Base-by-base conservation (phyloP, 2,329 filamentous ascomycete genomes). In the Neonectria magnoliae region DNA sequence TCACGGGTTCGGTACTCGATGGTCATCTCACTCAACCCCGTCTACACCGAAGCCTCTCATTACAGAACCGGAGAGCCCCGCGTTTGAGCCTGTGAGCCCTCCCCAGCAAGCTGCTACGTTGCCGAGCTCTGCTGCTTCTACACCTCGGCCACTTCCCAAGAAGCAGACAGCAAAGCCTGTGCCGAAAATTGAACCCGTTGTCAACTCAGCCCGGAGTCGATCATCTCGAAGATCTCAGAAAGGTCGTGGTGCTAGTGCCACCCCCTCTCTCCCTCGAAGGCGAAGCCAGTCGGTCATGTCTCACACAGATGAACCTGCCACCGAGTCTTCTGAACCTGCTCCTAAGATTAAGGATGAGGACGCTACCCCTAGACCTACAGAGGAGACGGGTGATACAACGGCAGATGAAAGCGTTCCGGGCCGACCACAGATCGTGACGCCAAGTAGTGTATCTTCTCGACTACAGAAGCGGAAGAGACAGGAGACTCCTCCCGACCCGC, bases 271-370 rank as follows among this genome's bases (percentile, higher is more conserved):
- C 5, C 71, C 70, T 20, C 70, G 76, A 16, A 77, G 78, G 52
- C 76, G 82, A 62, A 85, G 83, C 63, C 81, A 82, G 66, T 85
- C 83, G 8, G 78, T 83, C 27, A 74, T 78, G 45, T 83, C 82
- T 16, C 82, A 83, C 64, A 76, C 80, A 2, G 84, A 86, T 64
- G 85, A 87, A 67, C 74, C 81, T 36, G 79, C 81, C 16, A 72
- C 81, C 57, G 85, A 87, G 41, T 77, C 80, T 42, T 69, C 66
- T 48, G 77, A 77, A 48, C 62, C 76, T 11, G 74, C 75, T 18
- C 76, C 78, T n/a, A 81, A 75, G 57, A 84, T 90, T 58, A 90
- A 91, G 79, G 80, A 88, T 64, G 88, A 91, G 75, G 86, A 81
- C 44, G 80, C 81, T 7, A 90, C 88, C 4, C 87, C 88, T 1